A percentile compares a stretch with the other conserved stretches of the same genome.
Evolutionary conservation across 768 basidiomycete species (phyloP).

Genomic region (Trametes elegans): DNA sequence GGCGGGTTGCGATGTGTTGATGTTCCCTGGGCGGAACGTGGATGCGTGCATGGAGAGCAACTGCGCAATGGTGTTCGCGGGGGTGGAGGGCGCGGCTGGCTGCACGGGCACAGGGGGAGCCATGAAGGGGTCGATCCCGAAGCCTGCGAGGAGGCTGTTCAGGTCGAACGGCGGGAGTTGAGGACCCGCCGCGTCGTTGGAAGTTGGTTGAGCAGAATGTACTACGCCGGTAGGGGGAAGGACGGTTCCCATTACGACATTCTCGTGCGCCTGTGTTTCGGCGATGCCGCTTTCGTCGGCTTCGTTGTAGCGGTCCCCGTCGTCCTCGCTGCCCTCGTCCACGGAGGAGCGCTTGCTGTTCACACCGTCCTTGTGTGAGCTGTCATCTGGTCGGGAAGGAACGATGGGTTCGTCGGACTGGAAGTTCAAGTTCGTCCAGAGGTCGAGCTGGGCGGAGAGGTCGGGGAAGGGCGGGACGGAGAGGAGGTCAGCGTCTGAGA

Average conservation of each 20-base stretch:
- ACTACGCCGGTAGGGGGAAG: constrained; percentile 29
- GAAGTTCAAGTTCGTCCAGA: constrained; percentile 84
- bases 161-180: constrained; percentile 44
- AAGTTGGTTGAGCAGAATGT: constrained; percentile 23
- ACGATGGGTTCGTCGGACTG: constrained; percentile 68
- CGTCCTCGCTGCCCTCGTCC: constrained; percentile 22
- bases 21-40: constrained; percentile 23
- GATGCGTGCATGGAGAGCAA: constrained; percentile 59
- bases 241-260: constrained; percentile 52
- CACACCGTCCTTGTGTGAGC: constrained; percentile 30
- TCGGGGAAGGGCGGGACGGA: constrained; percentile 67
- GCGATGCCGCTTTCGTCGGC: constrained; percentile 45
- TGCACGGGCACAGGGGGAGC: constrained; percentile 32
- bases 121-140: constrained; percentile 45
- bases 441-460: constrained; percentile 71
- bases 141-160: constrained; percentile 35
- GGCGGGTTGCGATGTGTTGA: neutral
- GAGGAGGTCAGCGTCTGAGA: constrained; percentile 55
- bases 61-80: constrained; percentile 56
- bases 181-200: constrained; percentile 18
- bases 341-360: constrained; percentile 12
- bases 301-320: constrained; percentile 36
- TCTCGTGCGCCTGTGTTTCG: constrained; percentile 55
- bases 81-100: constrained; percentile 38
- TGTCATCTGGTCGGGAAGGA: constrained; percentile 30